A percentile compares a stretch with the other conserved stretches of the same genome.
phyloP scores from a whole-genome alignment of 306 rosid genomes.

The Cucurbita moschata region DNA sequence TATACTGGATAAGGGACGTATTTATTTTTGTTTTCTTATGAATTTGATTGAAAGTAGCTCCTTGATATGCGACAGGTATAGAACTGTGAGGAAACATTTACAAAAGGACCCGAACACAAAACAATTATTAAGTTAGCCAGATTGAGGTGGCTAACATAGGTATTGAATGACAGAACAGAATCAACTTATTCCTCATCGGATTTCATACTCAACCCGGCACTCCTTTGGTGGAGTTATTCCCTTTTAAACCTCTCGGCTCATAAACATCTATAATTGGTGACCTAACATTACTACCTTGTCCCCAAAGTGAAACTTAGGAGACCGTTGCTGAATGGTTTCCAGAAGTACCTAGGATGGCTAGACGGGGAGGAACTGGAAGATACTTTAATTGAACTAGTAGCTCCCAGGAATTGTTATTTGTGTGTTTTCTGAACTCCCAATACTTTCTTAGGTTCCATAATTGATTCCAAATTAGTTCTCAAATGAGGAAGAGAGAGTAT shows the following conservation, averaged over 20 bases:
- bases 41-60: neutral
- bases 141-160: neutral
- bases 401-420: neutral
- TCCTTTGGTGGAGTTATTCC: neutral
- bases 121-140: neutral
- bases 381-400: neutral
- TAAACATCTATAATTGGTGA: neutral
- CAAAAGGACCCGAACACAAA: neutral
- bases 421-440: neutral
- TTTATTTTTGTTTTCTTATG: neutral
- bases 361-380: neutral
- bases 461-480: neutral
- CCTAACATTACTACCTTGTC: neutral
- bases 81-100: neutral
- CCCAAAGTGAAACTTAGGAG: neutral
- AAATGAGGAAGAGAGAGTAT: neutral
- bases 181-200: neutral
- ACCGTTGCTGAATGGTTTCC: neutral
- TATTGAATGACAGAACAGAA: neutral
- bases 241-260: neutral
- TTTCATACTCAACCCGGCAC: neutral
- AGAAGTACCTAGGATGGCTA: neutral
- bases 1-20: neutral
- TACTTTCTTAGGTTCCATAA: neutral
- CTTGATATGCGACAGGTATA: neutral